Evolutionary conservation across 176 grass and related monocot species (phyloP).

Genomic region (Aegilops umbellulata): DNA sequence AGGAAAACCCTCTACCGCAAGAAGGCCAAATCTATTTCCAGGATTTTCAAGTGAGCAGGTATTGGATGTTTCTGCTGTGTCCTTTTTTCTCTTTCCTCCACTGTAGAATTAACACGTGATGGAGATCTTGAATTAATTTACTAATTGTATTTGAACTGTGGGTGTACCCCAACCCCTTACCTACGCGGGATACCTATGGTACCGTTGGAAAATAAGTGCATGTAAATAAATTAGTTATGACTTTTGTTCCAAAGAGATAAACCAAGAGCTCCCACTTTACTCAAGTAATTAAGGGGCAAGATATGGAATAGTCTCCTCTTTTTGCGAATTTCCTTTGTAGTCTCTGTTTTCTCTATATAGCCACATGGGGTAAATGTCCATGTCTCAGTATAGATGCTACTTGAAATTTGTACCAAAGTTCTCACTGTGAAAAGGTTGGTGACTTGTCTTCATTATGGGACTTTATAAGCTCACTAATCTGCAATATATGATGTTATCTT

Average conservation of each 20-base stretch:
- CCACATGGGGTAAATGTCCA: constrained; percentile 1
- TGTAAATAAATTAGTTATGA: not conserved
- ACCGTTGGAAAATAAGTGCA: not conserved
- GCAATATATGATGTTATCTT: not conserved
- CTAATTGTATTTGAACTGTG: not conserved
- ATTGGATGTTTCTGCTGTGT: constrained; percentile 24
- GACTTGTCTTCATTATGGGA: not conserved
- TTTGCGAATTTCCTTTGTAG: not conserved
- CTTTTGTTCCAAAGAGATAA: not conserved
- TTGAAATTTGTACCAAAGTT: not conserved
- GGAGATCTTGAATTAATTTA: not conserved
- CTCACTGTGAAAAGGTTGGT: not conserved
- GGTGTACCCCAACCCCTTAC: not conserved
- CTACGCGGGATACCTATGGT: not conserved
- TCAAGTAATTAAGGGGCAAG: not conserved
- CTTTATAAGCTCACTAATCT: constrained; percentile 1
- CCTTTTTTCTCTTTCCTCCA: constrained; percentile 7
- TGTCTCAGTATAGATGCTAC: not conserved
- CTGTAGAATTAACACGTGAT: not conserved
- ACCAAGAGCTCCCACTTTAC: constrained; percentile 1
- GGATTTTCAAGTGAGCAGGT: constrained; percentile 56
- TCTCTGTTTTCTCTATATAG: not conserved
- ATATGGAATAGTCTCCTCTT: not conserved
- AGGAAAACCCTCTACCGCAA: constrained; percentile 59
- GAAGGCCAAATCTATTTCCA: constrained; percentile 38